These are phyloP conservation scores for Nevesoporus exiguus DNA, from an alignment of 768 basidiomycete species.

Conservation along the genomic window DNA sequence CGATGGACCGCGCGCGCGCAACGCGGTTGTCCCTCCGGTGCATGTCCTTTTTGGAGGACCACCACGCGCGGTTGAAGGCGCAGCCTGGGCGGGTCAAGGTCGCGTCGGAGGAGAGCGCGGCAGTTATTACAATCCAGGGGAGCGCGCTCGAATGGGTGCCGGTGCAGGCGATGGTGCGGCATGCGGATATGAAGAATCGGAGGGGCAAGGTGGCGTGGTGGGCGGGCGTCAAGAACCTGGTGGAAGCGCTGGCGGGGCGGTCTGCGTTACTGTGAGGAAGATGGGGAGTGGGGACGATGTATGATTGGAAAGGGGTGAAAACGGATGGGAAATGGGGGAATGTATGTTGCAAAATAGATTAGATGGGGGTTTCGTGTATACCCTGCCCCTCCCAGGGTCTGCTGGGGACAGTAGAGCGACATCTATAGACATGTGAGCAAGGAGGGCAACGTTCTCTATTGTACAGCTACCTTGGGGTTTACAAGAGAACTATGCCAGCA, in stretches of 20 bases:
- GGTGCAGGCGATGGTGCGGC: conserved; percentile 75
- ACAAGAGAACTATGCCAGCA: no score
- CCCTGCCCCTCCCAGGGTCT: no score
- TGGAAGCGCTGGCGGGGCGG: conserved; percentile 69
- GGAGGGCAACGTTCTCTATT: no score
- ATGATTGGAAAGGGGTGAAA: no score
- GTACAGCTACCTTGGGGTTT: no score
- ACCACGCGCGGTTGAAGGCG: conserved; percentile 55
- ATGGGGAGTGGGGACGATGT: no score
- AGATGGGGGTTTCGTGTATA: no score
- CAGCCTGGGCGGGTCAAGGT: conserved; percentile 52
- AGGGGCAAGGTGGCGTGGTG: conserved; percentile 81
- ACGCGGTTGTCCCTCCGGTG: conserved; percentile 87
- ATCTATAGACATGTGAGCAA: no score
- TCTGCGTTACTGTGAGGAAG: conserved; percentile 45
- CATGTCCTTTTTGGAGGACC: conserved; percentile 90
- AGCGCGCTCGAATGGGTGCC: conserved; percentile 79
- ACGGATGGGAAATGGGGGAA: no score
- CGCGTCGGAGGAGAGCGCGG: conserved; percentile 65
- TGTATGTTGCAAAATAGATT: no score
- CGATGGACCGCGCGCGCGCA: conserved; percentile 88
- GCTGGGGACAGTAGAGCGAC: no score
- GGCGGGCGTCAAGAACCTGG: conserved; percentile 61
- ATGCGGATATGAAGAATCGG: conserved; percentile 90
- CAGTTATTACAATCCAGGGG: conserved; percentile 89